These are phyloP conservation scores for Tricholoma saponaceum DNA, from an alignment of 768 basidiomycete genomes.

Conservation along the genomic window DNA sequence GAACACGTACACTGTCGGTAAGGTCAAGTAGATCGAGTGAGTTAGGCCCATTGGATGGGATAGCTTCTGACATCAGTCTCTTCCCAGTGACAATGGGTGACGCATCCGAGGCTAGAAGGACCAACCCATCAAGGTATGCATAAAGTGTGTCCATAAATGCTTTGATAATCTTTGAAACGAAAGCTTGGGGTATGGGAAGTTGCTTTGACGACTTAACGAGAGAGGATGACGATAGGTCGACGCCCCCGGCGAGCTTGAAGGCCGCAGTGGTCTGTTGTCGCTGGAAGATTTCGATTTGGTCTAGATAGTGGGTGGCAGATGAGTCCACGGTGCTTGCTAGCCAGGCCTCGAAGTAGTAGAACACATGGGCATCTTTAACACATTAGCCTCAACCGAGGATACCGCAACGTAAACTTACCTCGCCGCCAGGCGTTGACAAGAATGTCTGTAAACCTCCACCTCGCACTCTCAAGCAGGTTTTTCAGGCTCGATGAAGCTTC, in stretches of 20 bases:
- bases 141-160: conserved; percentile 86
- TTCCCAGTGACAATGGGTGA: conserved; percentile 43
- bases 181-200: conserved; percentile 56
- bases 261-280: conserved; percentile 69
- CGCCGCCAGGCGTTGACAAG: conserved; percentile 76
- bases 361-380: conserved; percentile 68
- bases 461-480: conserved; percentile 71
- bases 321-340: conserved; percentile 54
- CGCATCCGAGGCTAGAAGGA: conserved; percentile 73
- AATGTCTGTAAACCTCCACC: conserved; percentile 87
- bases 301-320: conserved; percentile 69
- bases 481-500: conserved; percentile 69
- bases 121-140: conserved; percentile 81
- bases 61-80: conserved; percentile 27
- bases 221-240: conserved; percentile 50
- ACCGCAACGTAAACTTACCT: conserved; percentile 44
- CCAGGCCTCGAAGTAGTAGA: conserved; percentile 91
- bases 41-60: conserved; percentile 37
- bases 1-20: conserved; percentile 50
- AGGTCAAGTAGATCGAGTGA: conserved; percentile 57
- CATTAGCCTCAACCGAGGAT: neutral
- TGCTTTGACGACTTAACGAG: conserved; percentile 54
- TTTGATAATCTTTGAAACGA: conserved; percentile 70
- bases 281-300: conserved; percentile 80
- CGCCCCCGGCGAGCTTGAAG: conserved; percentile 78